phyloP scores from a whole-genome alignment of 495 filamentous ascomycete genomes.

The Hypoxylon lenormandii region DNA sequence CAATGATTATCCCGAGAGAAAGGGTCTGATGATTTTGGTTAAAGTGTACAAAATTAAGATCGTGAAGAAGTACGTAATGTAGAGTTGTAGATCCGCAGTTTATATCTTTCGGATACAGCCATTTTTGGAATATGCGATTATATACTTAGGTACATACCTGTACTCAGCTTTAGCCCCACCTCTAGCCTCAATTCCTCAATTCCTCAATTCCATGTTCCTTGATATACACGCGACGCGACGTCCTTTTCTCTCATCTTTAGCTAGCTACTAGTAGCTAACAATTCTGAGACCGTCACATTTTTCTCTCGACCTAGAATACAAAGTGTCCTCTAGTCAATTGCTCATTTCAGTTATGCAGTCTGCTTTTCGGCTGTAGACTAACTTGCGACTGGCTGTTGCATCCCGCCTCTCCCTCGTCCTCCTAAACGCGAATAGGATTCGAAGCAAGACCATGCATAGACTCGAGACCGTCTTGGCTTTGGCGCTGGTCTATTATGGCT shows the following conservation, averaged over 20 bases:
- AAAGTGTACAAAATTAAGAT: too few species aligned
- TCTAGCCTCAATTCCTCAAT: too few species aligned
- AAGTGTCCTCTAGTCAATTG: constrained; percentile 45
- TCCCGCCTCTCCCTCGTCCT: background rate
- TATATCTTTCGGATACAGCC: too few species aligned
- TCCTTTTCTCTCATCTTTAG: background rate
- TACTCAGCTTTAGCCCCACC: too few species aligned
- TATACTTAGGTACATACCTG: too few species aligned
- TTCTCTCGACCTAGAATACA: background rate
- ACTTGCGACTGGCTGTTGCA: constrained; percentile 7
- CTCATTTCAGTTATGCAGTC: constrained; percentile 1
- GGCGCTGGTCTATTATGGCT: constrained; percentile 30
- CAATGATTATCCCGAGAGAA: too few species aligned
- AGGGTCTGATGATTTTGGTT: too few species aligned
- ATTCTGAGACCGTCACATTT: background rate
- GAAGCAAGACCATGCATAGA: constrained; percentile 23
- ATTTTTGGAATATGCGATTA: too few species aligned
- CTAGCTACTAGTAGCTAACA: too few species aligned
- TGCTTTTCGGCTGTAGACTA: constrained; percentile 16
- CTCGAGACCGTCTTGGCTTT: constrained; percentile 5
- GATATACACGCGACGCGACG: constrained; percentile 9
- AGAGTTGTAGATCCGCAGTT: too few species aligned
- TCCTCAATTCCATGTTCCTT: background rate
- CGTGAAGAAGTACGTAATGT: too few species aligned
- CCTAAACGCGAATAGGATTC: background rate